Evolutionary conservation across 331 rosid genomes (phyloP), one percentile per base, ranked within the genome.

Genomic region (Phaseolus coccineus): DNA sequence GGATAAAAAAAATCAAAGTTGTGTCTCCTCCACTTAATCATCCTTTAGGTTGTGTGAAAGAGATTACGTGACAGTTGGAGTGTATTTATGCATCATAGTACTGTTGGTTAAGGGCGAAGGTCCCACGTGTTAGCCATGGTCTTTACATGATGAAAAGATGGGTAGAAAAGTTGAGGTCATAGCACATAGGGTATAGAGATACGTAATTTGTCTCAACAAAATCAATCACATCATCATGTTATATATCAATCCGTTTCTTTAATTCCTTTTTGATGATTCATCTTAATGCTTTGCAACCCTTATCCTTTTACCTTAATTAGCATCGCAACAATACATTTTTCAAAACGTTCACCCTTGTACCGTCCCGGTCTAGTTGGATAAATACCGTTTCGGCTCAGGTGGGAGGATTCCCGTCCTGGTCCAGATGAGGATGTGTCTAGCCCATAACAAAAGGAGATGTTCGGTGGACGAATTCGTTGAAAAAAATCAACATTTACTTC

Each of bases 61-160:
- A 37, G 8, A 64, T 37, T n/a, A 37, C 8, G 14, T 16, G 69
- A 63, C 44, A 63, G 3, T 63, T 63, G 6, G 22, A 30, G 46
- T 63, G 46, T 64, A 64, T n/a, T 37, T 35, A 28, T 35, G 68
- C 31, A 8, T 64, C 70, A 66, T 35, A 19, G 16, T 19, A 66
- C 52, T 40, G 71, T 39, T 66, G 31, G 71, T 66, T 10, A 66
- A 40, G 52, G 28, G 31, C 8, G 9, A 39, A 19, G 71, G 71
- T 66, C 71, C 71, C 71, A 66, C 33, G 52, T 66, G 71, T 40
- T 66, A 66, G 52, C 52, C 71, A 66, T 66, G 71, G 52, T 66
- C 10, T 6, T 66, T 66, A 40, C 52, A 66, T 22, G 52, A 66
- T 66, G 52, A 66, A 39, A 66, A 66, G 71, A 66, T 39, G 31